Evolutionary conservation across 1,139 yeast genomes (phyloP), one percentile per base, ranked within the genome.

Genomic region (Saccharomyces hybrid): DNA sequence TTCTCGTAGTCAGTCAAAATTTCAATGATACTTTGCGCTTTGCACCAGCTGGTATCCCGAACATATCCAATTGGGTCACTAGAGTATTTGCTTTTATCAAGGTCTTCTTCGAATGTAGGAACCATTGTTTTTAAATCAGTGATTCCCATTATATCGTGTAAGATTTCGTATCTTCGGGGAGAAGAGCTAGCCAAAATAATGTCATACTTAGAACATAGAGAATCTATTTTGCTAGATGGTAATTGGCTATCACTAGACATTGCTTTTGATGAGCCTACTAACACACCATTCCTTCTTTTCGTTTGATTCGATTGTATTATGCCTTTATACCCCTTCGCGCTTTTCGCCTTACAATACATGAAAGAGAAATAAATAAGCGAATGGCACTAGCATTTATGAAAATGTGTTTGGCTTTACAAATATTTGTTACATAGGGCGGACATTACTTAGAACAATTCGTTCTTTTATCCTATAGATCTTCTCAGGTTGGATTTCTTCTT

Each of bases 111-210:
- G 66, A 88, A 91, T 0, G 62, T 53, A 1, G 72, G 71, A 47
- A 62, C 64, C 59, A 67, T 60, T n/a, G 61, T 32, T 76, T 73
- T 8, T 88, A 86, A 28, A 38, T 83, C 67, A 1, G 70, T 55
- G 52, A 91, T 71, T 0, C 90, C 90, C 62, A 91, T 72, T 2
- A 58, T 58, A 63, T 86, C 84, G 14, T 71, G 63, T 42, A 93
- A 67, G 24, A 93, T 85, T 57, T 87, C 88, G 54, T 74, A 72
- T 55, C 99, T 73, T 58, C 97, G 77, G 1, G 95, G 95, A 0
- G 97, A 90, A 1, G 87, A 78, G 1, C 96, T 88, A 1, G 96
- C 97, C 12, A 93, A 75, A 2, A 89, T 74, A 26, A 89, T 51
- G 5, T 64, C 64, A 44, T 60, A 67, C 26, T 58, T 19, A 11